Conservation (phyloP, 1,139 yeast genomes). For the Magnusiomyces fungicola region DNA sequence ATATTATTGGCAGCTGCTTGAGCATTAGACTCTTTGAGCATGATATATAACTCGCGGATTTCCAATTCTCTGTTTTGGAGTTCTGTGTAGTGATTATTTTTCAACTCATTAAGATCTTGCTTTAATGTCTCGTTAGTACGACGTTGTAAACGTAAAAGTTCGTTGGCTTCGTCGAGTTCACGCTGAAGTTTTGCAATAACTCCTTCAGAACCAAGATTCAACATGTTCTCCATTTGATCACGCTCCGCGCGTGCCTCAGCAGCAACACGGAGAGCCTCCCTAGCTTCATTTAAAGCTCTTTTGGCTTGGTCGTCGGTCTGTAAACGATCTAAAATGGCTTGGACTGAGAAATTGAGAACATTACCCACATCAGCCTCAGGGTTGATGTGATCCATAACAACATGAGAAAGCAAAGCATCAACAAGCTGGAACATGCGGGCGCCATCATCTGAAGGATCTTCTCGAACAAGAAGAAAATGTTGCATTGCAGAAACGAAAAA, state of each 20-base stretch:
- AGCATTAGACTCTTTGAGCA: constrained; percentile 40
- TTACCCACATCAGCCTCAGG: constrained; percentile 61
- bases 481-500: constrained; percentile 73
- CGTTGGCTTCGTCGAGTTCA: constrained; percentile 69
- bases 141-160: constrained; percentile 58
- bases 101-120: constrained; percentile 59
- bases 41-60: constrained; percentile 73
- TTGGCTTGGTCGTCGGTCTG: constrained; percentile 88
- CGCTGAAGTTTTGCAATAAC: constrained; percentile 60
- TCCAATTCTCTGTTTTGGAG: constrained; percentile 85
- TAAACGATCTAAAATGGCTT: constrained; percentile 66
- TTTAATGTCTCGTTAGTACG: constrained; percentile 58
- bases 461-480: constrained; percentile 57
- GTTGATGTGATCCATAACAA: constrained; percentile 47
- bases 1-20: constrained; percentile 30
- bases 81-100: constrained; percentile 61
- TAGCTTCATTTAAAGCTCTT: constrained; percentile 67
- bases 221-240: constrained; percentile 65
- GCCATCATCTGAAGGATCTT: constrained; percentile 49
- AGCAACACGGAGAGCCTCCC: constrained; percentile 55
- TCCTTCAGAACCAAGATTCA: constrained; percentile 80
- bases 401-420: constrained; percentile 76
- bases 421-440: constrained; percentile 67
- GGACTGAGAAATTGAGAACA: constrained; percentile 77
- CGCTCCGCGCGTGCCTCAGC: constrained; percentile 83